A percentile compares a stretch with the other conserved stretches of the same genome.
Conservation (phyloP, 495 filamentous ascomycete genomes). For the Neurospora sp. region DNA sequence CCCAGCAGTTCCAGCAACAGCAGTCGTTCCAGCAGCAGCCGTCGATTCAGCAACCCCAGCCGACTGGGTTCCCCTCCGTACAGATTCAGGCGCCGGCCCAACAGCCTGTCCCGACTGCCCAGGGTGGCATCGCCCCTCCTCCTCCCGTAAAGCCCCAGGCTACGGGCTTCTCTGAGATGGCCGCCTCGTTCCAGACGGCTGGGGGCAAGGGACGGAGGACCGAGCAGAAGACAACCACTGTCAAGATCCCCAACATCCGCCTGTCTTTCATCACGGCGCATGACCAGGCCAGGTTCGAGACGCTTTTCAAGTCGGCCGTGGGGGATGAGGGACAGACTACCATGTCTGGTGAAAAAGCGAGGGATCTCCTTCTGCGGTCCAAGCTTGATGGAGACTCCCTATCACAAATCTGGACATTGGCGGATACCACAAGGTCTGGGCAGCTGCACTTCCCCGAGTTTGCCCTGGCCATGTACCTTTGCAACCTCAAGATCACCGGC, state of each 20-base stretch:
- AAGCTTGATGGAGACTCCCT: conserved; percentile 72
- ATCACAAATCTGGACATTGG: conserved; percentile 88
- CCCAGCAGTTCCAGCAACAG: conserved; percentile 40
- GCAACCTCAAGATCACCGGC: conserved; percentile 82
- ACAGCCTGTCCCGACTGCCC: conserved; percentile 13
- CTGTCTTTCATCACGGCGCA: conserved; percentile 91
- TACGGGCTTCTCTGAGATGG: conserved; percentile 71
- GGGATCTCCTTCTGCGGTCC: conserved; percentile 78
- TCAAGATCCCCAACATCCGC: conserved; percentile 86
- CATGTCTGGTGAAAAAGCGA: conserved; percentile 83
- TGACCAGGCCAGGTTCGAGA: conserved; percentile 97
- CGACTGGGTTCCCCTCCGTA: conserved; percentile 27
- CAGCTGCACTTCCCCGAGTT: conserved; percentile 98
- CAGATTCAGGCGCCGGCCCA: conserved; percentile 17
- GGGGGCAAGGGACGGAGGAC: conserved; percentile 34
- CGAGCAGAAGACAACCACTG: conserved; percentile 25
- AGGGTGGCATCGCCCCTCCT: conserved; percentile 25
- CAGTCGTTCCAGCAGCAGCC: conserved; percentile 26
- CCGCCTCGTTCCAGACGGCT: conserved; percentile 68
- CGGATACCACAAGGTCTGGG: conserved; percentile 93
- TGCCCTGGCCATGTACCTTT: conserved; percentile 96
- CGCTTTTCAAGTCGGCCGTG: conserved; percentile 92
- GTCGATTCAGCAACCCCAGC: conserved; percentile 33
- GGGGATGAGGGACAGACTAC: conserved; percentile 64
- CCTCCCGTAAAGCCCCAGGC: conserved; percentile 53